phyloP scores from a whole-genome alignment of 352 stramenopile genomes.

The Globisporangium spiculum region DNA sequence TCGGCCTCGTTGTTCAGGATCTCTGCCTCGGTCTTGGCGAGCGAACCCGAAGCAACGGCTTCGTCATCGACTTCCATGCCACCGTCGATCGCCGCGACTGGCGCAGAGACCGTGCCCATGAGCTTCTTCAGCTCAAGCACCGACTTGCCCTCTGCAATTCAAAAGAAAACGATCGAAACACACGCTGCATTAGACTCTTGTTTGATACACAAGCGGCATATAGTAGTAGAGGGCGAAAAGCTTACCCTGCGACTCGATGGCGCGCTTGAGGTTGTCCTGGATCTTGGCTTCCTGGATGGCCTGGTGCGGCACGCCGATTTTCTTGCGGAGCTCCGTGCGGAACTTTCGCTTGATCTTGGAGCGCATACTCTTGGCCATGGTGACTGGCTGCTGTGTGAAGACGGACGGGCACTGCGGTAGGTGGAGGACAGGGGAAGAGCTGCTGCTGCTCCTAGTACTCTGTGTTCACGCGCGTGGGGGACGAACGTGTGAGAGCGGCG shows the following conservation, averaged over 20 bases:
- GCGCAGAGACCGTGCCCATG: conserved; percentile 51
- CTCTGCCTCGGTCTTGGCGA: conserved; percentile 42
- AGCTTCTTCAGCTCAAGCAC: conserved; percentile 70
- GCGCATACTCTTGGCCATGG: conserved; percentile 86
- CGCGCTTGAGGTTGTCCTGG: conserved; percentile 84
- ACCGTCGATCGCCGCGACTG: conserved; percentile 31
- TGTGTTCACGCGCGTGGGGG: not conserved
- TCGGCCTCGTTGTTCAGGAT: conserved; percentile 50
- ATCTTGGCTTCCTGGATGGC: conserved; percentile 72
- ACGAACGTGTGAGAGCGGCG: conserved; percentile 1
- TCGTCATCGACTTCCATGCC: conserved; percentile 44
- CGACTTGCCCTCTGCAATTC: conserved; percentile 38
- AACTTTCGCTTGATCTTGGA: conserved; percentile 91
- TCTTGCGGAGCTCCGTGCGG: conserved; percentile 81
- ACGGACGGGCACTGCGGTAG: not conserved
- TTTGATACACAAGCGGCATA: not conserved
- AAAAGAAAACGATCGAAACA: not conserved
- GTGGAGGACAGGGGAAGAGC: not conserved
- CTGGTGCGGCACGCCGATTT: conserved; percentile 75
- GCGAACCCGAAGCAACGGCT: conserved; percentile 22
- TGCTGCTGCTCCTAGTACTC: conserved; percentile 4
- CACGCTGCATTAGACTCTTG: not conserved
- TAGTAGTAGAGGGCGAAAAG: not conserved
- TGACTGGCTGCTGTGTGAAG: conserved; percentile 16
- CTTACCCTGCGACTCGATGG: conserved; percentile 63